Percentiles rank a stretch among this genome's conserved stretches.
These are phyloP conservation scores for Blastobotrys niveus DNA, from an alignment of 1,139 yeast species.

Conservation along the genomic window DNA sequence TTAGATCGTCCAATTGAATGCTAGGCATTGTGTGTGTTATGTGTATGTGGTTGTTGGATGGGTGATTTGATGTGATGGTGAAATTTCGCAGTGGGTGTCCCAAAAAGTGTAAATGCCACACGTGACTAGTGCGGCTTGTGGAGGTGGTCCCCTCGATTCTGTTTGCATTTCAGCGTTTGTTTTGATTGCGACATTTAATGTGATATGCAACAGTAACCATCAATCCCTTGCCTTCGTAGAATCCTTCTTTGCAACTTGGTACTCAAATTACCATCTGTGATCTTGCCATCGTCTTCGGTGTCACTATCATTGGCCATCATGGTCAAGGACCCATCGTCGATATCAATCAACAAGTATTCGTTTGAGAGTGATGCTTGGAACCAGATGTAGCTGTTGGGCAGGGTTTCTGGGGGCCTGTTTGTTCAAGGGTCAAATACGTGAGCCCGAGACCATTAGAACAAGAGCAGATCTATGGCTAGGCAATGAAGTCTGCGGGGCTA, in stretches of 20 bases:
- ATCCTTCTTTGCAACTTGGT: slow-evolving; percentile 82
- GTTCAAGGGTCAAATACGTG: too few relatives aligned
- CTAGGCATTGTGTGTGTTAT: background rate
- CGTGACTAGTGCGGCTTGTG: too few relatives aligned
- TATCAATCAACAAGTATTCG: slow-evolving; percentile 95
- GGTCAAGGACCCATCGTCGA: slow-evolving; percentile 96
- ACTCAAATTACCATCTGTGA: slow-evolving; percentile 98
- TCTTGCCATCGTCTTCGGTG: slow-evolving; percentile 98
- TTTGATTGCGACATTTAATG: too few relatives aligned
- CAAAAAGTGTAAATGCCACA: background rate
- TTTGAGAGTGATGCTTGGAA: too few relatives aligned
- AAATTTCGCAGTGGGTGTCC: too few relatives aligned
- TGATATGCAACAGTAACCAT: slow-evolving; percentile 90
- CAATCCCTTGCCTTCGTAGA: slow-evolving; percentile 97
- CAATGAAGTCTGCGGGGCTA: too few relatives aligned
- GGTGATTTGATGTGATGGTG: background rate
- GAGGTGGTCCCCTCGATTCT: too few relatives aligned
- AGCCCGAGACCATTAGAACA: too few relatives aligned
- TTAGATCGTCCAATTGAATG: slow-evolving; percentile 43
- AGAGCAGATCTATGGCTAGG: too few relatives aligned
- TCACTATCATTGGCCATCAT: slow-evolving; percentile 96
- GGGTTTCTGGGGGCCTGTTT: too few relatives aligned
- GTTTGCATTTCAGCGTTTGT: too few relatives aligned
- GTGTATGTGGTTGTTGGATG: background rate
- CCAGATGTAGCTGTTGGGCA: too few relatives aligned